Evolutionary conservation across 345 rosid species (phyloP), one percentile per base, ranked within the genome.

Genomic region (Citrus sp.): DNA sequence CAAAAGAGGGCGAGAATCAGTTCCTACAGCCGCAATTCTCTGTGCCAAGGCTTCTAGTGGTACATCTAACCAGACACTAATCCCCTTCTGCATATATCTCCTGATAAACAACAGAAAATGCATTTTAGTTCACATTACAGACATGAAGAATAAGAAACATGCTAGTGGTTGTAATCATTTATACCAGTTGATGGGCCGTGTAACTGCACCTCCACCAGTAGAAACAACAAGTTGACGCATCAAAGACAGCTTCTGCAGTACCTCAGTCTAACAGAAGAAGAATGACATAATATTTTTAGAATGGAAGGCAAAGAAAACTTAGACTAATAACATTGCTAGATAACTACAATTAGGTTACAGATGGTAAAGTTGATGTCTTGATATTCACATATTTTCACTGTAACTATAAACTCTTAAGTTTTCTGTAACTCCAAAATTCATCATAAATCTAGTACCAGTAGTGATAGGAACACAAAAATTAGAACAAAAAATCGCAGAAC

Each of bases 131-230:
- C 7, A 63, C 9, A 72, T 7, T 55, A 21, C 46, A 9, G 34
- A 61, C 27, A 19, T 38, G 71, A 27, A 63, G 35, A 64, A 71
- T n/a, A 67, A 9, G 32, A 42, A 35, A 35, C 5, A 16, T 28
- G 9, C 42, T 64, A 34, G 69, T 30, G 21, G 55, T 42, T 65
- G 34, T 40, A 49, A 69, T 46, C 24, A 72, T 32, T 18, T 81
- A 69, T 12, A 94, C 99, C 99, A 96, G 83, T 96, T 96, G 82
- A 89, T 79, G 25, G 97, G 94, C 72, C 83, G 84, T 19, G 85
- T 82, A 38, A 96, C 99, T 16, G 91, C 98, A 80, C 99, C 99
- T 78, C 99, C 98, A 27, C 99, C 99, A 0, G 99, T 96, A 72
- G 99, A 96, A 80, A 96, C 95, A 84, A 96, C 98, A 72, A 89